Conservation (phyloP, 2,329 filamentous ascomycete species). For the Phoma sp. region DNA sequence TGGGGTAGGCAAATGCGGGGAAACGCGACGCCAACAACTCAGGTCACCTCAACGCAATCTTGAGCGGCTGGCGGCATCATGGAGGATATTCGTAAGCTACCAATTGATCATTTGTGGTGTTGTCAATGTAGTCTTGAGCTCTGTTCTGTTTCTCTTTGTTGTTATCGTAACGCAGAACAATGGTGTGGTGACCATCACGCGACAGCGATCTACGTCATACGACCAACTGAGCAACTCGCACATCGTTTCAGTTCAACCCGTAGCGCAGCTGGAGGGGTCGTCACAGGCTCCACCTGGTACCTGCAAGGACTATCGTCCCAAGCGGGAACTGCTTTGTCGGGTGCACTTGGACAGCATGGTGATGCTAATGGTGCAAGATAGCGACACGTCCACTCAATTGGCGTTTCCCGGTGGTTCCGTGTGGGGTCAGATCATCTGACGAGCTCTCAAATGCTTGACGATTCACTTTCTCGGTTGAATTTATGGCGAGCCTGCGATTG, state of each 20-base stretch:
- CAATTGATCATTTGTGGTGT: constrained; percentile 29
- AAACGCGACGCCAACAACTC: constrained; percentile 21
- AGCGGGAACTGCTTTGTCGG: constrained; percentile 10
- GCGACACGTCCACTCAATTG: constrained; percentile 11
- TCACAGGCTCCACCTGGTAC: constrained; percentile 27
- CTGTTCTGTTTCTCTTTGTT: constrained; percentile 1
- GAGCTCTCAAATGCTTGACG: constrained; percentile 4
- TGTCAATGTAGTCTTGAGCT: constrained; percentile 3
- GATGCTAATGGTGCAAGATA: constrained; percentile 14
- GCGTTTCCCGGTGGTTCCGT: constrained; percentile 9
- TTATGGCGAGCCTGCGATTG: background rate
- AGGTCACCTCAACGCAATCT: constrained; percentile 9
- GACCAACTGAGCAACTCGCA: constrained; percentile 24
- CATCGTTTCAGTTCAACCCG: constrained; percentile 29
- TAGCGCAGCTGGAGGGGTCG: constrained; percentile 12
- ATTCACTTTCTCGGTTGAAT: background rate
- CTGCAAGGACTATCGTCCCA: constrained; percentile 19
- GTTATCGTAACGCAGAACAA: constrained; percentile 15
- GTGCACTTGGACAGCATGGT: constrained; percentile 14
- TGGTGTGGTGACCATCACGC: constrained; percentile 42
- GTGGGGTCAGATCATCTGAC: constrained; percentile 6
- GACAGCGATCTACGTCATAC: constrained; percentile 41
- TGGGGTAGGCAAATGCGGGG: constrained; percentile 24
- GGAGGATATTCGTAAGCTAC: constrained; percentile 17
- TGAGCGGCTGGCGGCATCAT: constrained; percentile 1